phyloP scores from a whole-genome alignment of 1,284 basidiomycete genomes.

The Neolentinus lepideus region DNA sequence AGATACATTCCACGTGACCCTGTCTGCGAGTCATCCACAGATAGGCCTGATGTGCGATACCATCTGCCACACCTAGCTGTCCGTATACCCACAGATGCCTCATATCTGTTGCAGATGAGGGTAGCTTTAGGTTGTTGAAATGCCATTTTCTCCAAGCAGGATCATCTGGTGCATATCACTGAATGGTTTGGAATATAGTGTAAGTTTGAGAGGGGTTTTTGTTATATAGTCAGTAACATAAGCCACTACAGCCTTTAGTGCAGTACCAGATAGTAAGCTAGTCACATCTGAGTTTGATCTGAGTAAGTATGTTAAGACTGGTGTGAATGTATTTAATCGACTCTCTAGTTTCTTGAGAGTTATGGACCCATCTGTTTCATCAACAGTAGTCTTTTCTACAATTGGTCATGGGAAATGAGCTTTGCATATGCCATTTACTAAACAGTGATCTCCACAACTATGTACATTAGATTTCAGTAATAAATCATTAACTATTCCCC shows the following conservation, averaged over 20 bases:
- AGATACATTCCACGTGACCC: too few relatives aligned
- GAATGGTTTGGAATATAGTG: constrained; percentile 25
- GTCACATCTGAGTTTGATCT: constrained; percentile 30
- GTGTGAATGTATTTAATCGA: constrained; percentile 25
- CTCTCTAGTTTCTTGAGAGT: constrained; percentile 25
- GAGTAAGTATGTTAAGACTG: constrained; percentile 23
- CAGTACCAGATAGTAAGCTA: constrained; percentile 25
- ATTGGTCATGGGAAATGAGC: constrained; percentile 22
- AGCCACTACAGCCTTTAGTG: constrained; percentile 26
- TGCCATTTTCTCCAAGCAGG: too few relatives aligned
- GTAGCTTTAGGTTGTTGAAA: too few relatives aligned
- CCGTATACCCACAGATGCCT: too few relatives aligned
- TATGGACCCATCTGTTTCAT: constrained; percentile 20
- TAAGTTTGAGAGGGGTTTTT: constrained; percentile 25
- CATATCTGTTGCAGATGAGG: too few relatives aligned
- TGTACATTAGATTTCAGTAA: not conserved
- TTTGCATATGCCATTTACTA: constrained; percentile 7
- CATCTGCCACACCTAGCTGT: too few relatives aligned
- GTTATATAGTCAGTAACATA: constrained; percentile 35
- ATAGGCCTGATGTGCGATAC: too few relatives aligned
- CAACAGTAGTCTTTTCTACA: constrained; percentile 13
- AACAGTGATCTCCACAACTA: not conserved
- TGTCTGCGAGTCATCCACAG: too few relatives aligned
- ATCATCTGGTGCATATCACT: too few relatives aligned
- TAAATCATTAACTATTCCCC: not conserved